These are phyloP conservation scores for Trametes villosa DNA, from an alignment of 768 basidiomycete species.

Conservation along the genomic window DNA sequence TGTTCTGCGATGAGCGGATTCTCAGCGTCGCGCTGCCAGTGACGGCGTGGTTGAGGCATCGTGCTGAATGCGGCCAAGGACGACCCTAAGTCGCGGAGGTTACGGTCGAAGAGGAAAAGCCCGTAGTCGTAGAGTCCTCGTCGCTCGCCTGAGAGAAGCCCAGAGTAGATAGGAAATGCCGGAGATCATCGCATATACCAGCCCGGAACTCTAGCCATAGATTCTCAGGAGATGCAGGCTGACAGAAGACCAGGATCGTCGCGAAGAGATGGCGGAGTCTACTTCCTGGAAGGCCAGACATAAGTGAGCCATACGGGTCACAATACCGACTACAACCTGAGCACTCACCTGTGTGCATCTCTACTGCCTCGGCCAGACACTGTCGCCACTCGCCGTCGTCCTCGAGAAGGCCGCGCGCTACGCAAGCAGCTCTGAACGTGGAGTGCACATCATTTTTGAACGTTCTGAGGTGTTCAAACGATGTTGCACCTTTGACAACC, in stretches of 20 bases:
- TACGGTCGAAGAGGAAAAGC: too few relatives aligned
- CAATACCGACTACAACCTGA: too few relatives aligned
- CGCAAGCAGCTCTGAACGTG: constrained; percentile 46
- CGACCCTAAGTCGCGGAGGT: too few relatives aligned
- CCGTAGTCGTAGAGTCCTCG: too few relatives aligned
- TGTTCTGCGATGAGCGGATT: constrained; percentile 18
- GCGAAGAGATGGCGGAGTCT: constrained; percentile 44
- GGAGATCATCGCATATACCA: constrained; percentile 48
- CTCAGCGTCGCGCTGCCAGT: constrained; percentile 21
- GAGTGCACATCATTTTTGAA: constrained; percentile 29
- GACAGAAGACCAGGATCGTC: constrained; percentile 39
- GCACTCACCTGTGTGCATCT: constrained; percentile 44
- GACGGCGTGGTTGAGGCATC: not conserved
- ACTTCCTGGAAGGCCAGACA: too few relatives aligned
- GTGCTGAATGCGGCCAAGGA: too few relatives aligned
- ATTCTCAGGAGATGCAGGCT: constrained; percentile 34
- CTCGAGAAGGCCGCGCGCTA: constrained; percentile 44
- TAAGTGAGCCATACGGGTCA: constrained; percentile 47
- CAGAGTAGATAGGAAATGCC: too few relatives aligned
- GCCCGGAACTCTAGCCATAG: constrained; percentile 45
- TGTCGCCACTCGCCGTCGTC: constrained; percentile 47
- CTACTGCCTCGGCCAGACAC: constrained; percentile 47
- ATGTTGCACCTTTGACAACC: too few relatives aligned
- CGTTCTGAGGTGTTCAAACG: constrained; percentile 10
- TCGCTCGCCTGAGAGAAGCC: too few relatives aligned